Percentiles rank a stretch among this genome's conserved stretches.
Conservation (phyloP, 2,329 filamentous ascomycete species). For the Chaetoscypha palmicola region DNA sequence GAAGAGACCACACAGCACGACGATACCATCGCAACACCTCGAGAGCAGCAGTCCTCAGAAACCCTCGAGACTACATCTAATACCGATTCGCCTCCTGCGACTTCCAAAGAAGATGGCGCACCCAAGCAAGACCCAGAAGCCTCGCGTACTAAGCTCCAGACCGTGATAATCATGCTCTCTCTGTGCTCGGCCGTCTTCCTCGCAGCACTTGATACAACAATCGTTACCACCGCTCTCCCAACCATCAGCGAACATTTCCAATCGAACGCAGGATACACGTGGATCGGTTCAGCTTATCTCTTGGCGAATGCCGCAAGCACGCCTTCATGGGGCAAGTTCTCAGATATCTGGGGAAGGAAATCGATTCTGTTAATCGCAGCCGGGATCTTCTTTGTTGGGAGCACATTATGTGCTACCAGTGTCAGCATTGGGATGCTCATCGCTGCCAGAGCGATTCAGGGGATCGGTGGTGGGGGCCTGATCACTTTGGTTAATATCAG, state of each 20-base stretch:
- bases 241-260: slow-evolving; percentile 50
- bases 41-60: neutral
- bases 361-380: slow-evolving; percentile 43
- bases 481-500: slow-evolving; percentile 46
- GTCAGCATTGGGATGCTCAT: slow-evolving; percentile 42
- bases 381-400: slow-evolving; percentile 45
- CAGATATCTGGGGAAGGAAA: slow-evolving; percentile 53
- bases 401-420: slow-evolving; percentile 41
- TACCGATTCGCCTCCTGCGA: slow-evolving; percentile 4
- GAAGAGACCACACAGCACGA: neutral
- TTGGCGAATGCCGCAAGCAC: slow-evolving; percentile 60
- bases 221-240: slow-evolving; percentile 54
- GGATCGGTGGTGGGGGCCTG: slow-evolving; percentile 45
- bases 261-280: slow-evolving; percentile 51
- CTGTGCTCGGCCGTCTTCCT: slow-evolving; percentile 31
- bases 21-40: neutral
- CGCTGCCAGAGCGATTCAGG: slow-evolving; percentile 38
- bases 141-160: slow-evolving; percentile 27
- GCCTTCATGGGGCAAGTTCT: slow-evolving; percentile 58
- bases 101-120: slow-evolving; percentile 4
- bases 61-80: neutral
- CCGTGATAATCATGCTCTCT: slow-evolving; percentile 28
- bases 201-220: slow-evolving; percentile 38
- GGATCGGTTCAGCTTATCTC: slow-evolving; percentile 70
- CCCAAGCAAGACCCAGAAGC: slow-evolving; percentile 22